phyloP scores from a whole-genome alignment of 2,329 filamentous ascomycete genomes.

The Myotisia sp. region DNA sequence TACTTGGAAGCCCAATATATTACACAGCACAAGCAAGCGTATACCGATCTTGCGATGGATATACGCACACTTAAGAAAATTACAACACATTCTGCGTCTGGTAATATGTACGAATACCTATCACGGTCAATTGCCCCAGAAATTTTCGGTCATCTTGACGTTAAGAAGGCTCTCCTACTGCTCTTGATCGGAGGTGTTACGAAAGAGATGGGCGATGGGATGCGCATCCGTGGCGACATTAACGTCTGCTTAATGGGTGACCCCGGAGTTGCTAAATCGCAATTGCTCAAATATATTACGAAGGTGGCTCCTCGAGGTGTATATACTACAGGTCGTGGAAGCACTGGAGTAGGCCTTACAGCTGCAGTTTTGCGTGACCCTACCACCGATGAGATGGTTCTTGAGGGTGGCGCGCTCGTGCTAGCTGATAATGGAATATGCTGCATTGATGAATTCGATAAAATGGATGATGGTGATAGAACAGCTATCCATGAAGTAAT shows the following conservation, averaged over 20 bases:
- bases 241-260: constrained; percentile 99
- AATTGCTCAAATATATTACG: constrained; percentile 93
- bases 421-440: constrained; percentile 70
- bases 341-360: constrained; percentile 66
- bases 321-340: constrained; percentile 69
- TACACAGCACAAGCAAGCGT: constrained; percentile 93
- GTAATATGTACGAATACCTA: constrained; percentile 89
- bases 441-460: constrained; percentile 76
- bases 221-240: constrained; percentile 97
- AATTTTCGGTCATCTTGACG: constrained; percentile 90
- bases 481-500: constrained; percentile 78
- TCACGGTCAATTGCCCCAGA: constrained; percentile 94
- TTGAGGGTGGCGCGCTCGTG: constrained; percentile 66
- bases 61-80: constrained; percentile 67
- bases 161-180: constrained; percentile 94
- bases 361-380: constrained; percentile 70
- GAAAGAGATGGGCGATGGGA: constrained; percentile 93
- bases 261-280: constrained; percentile 97
- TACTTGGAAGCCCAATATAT: constrained; percentile 92
- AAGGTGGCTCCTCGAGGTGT: constrained; percentile 91
- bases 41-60: constrained; percentile 80
- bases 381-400: constrained; percentile 63
- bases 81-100: constrained; percentile 67
- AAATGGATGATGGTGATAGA: constrained; percentile 66
- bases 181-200: constrained; percentile 90